phyloP scores from a whole-genome alignment of 129 eudicot genomes.

The Ambrosia trifida region DNA sequence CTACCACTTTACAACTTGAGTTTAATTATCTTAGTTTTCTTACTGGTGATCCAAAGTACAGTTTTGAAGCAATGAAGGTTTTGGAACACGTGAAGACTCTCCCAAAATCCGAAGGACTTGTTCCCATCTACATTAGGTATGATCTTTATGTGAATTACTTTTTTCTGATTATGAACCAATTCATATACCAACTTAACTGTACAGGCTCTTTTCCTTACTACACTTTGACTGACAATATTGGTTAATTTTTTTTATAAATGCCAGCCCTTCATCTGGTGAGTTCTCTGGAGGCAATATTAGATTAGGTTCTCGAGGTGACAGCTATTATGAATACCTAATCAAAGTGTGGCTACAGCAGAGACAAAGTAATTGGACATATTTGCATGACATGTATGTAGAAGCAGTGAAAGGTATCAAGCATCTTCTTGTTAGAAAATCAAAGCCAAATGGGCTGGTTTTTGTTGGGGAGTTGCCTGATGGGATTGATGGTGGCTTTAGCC shows the following conservation, averaged over 20 bases:
- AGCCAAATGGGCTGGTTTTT: conserved; percentile 82
- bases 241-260: conserved; percentile 18
- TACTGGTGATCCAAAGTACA: conserved; percentile 83
- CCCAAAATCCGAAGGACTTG: conserved; percentile 87
- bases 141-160: not conserved
- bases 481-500: conserved; percentile 66
- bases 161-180: not conserved
- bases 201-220: not conserved
- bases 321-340: conserved; percentile 94
- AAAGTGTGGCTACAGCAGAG: conserved; percentile 95
- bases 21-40: conserved; percentile 83
- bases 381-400: conserved; percentile 84
- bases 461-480: conserved; percentile 94
- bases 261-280: conserved; percentile 90
- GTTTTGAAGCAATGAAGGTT: conserved; percentile 86
- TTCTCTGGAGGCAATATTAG: conserved; percentile 85
- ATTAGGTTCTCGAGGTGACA: conserved; percentile 98
- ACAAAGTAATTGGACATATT: conserved; percentile 60
- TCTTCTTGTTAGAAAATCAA: conserved; percentile 80
- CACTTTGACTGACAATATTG: not conserved
- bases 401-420: conserved; percentile 91
- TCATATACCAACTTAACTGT: not conserved
- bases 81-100: conserved; percentile 83
- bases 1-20: conserved; percentile 86
- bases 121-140: conserved; percentile 92